Evolutionary conservation across 352 stramenopile genomes (phyloP), one percentile per base, ranked within the genome.

Genomic region (Globisporangium orthogonon): DNA sequence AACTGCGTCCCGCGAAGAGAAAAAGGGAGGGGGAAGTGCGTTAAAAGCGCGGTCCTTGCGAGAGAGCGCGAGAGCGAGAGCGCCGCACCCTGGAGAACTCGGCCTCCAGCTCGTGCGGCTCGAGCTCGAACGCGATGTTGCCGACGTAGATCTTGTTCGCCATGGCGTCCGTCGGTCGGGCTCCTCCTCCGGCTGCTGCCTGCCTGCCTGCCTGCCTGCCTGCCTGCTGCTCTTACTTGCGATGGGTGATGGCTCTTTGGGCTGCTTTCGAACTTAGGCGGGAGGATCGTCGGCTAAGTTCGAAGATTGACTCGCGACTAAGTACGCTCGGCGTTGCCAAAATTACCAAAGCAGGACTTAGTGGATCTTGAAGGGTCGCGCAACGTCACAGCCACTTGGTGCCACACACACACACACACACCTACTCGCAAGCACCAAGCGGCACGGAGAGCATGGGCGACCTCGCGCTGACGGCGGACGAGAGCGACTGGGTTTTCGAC

Each of bases 401-500:
- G 23, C 23, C 23, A 23, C 23, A 23, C 23, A 23, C 23, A 23
- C 23, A 17, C 39, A 43, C 37, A 43, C 39, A 43, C 10, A 13
- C 33, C 33, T 37, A 11, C 10, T 37, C 33, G 33, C 23, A 37
- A 5, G 10, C 33, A 37, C 33, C 33, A 37, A 37, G 4, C 9
- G 14, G n/a, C 43, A 30, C 1, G 4, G 9, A 14, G 31, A 52
- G 6, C 15, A 65, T 71, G 58, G 60, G 58, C 58, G 47, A 60
- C 35, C 47, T 60, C 52, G 71, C 74, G 44, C 76, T 88, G 54
- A 84, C 78, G 52, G 57, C 63, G 29, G 74, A 86, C 52, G 75
- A 87, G 62, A 88, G 74, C 64, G 83, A 91, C 61, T 93, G 83
- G 83, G 79, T 95, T 29, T 95, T 96, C 44, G 87, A 96, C 66